A percentile compares a stretch with the other conserved stretches of the same genome.
Conservation (phyloP, 129 eudicot genomes). For the Logfia minima region DNA sequence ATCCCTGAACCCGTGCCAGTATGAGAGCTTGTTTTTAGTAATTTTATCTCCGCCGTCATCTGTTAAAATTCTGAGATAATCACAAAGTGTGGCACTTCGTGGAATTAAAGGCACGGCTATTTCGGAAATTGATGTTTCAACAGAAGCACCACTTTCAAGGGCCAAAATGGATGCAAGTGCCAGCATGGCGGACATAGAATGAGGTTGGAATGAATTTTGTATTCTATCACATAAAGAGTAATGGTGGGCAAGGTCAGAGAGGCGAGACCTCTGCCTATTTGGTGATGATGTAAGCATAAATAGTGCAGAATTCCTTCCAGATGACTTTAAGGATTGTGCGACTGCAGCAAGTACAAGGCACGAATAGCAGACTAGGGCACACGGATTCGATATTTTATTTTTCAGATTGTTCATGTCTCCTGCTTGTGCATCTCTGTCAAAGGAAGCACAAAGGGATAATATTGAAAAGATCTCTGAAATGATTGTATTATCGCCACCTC, state of each 20-base stretch:
- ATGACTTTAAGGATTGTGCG: conserved; percentile 72
- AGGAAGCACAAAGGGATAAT: conserved; percentile 69
- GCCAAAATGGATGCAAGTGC: conserved; percentile 86
- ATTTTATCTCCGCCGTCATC: conserved; percentile 33
- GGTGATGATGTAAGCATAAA: conserved; percentile 82
- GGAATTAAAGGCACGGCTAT: conserved; percentile 93
- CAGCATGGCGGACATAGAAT: conserved; percentile 85
- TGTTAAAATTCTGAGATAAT: conserved; percentile 54
- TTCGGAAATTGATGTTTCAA: conserved; percentile 60
- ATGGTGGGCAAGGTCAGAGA: conserved; percentile 82
- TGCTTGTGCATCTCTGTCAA: conserved; percentile 51
- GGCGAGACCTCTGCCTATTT: conserved; percentile 79
- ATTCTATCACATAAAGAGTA: conserved; percentile 69
- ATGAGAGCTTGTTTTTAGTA: conserved; percentile 56
- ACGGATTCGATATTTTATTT: conserved; percentile 53
- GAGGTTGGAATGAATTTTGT: conserved; percentile 64
- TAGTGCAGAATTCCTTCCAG: conserved; percentile 80
- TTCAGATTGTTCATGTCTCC: conserved; percentile 58
- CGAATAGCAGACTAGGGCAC: conserved; percentile 58
- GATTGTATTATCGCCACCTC: conserved; percentile 92
- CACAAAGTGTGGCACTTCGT: conserved; percentile 80
- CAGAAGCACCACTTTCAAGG: conserved; percentile 57
- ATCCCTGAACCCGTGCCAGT: conserved; percentile 84
- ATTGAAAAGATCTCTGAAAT: conserved; percentile 83
- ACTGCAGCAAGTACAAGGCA: conserved; percentile 72